Base-by-base conservation (phyloP, 169 alveolate species). In the Plasmodium relictum region DNA sequence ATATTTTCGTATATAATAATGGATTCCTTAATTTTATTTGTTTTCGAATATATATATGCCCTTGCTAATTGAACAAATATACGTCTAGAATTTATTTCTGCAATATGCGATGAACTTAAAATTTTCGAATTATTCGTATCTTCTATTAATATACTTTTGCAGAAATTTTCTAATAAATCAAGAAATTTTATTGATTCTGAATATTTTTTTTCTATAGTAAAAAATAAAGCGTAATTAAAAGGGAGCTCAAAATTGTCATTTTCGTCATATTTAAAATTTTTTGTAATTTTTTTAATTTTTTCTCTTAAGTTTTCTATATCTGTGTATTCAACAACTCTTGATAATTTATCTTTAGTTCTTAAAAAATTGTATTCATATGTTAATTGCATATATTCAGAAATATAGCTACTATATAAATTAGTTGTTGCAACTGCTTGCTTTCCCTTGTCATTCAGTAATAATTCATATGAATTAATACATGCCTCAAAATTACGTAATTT, bases 351-450 rank as follows among this genome's bases (percentile, higher is more conserved):
- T 71, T 83, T 83, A 37, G 48, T 68, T 0, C 52, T 71, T 45
- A 83, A 83, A 83, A 83, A 83, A 14, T 83, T 66, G 31, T 83
- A 83, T 62, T 54, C 80, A 83, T 68, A 83, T 50, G 68, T 7
- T 16, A 83, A 63, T 56, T 68, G 37, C 39, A 83, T 41, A 56
- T 68, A 83, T 0, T 41, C 12, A 31, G 91, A 66, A 62, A 66
- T 37, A 54, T 83, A 83, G 8, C 91, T 71, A 44, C 86, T 58
- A 48, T 83, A 20, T 22, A 83, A 24, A 18, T 83, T 83, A 24
- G 54, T 58, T 8, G 63, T 52, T 18, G 91, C 91, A n/a, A 42
- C n/a, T 54, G 52, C 52, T 61, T 83, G 91, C 44, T 70, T 69
- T 44, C 26, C 58, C n/a, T 56, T 62, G 16, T 68, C 50, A 31